These are phyloP conservation scores for Mucor indicus DNA, from an alignment of 371 early-diverging fungal species.

Conservation along the genomic window DNA sequence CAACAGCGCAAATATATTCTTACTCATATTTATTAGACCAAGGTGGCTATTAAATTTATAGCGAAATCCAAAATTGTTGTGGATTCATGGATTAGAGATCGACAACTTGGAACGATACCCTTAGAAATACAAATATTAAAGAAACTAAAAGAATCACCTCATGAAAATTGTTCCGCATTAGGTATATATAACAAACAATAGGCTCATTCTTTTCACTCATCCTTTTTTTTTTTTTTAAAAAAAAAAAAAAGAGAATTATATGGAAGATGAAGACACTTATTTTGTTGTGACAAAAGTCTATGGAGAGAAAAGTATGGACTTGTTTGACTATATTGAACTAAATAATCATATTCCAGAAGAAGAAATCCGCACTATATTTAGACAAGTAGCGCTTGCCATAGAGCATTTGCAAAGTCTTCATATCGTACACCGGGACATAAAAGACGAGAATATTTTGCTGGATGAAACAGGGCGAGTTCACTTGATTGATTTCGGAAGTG, in stretches of 20 bases:
- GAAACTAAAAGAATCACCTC: constrained; percentile 53
- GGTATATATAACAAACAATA: constrained; percentile 25
- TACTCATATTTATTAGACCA: constrained; percentile 38
- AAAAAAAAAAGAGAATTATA: not conserved
- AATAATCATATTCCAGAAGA: constrained; percentile 49
- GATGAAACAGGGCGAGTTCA: constrained; percentile 47
- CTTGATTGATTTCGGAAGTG: constrained; percentile 69
- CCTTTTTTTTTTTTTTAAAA: too few species aligned
- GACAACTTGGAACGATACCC: constrained; percentile 59
- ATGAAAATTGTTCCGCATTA: constrained; percentile 57
- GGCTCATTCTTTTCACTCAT: too few species aligned
- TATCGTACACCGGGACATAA: constrained; percentile 75
- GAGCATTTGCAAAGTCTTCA: constrained; percentile 57
- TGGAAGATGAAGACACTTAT: constrained; percentile 61
- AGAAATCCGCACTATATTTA: constrained; percentile 52
- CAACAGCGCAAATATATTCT: too few species aligned
- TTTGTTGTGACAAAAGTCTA: constrained; percentile 61
- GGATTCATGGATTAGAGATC: constrained; percentile 68
- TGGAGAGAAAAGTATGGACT: constrained; percentile 57
- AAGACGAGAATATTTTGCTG: constrained; percentile 71
- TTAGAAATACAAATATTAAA: constrained; percentile 68
- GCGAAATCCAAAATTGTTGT: constrained; percentile 62
- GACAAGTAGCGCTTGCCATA: constrained; percentile 57
- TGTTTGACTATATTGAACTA: constrained; percentile 71
- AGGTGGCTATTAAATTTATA: constrained; percentile 67